Base-by-base conservation (phyloP, 768 basidiomycete genomes). In the Kwoniella sp. region DNA sequence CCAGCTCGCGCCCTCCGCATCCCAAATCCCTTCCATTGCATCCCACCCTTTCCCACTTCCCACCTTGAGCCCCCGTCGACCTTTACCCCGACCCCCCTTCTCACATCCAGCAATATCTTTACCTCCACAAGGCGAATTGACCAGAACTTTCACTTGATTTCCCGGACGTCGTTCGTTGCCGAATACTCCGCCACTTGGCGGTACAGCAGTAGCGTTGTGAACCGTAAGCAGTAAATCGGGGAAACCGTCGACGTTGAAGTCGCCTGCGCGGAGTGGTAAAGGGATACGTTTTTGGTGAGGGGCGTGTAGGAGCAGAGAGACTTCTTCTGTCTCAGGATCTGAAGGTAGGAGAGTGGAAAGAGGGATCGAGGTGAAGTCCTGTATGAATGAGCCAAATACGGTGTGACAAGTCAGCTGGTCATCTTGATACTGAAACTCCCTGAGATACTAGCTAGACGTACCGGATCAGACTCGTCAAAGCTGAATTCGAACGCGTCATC, bases 191-290 rank as follows among this genome's bases (percentile, higher is more conserved):
- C 73, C 68, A 58, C 63, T 69, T 46, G 83, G 72, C 5, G 84
- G 85, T 15, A 84, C 63, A 10, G 72, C 76, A 5, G 75, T 72
- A 5, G 65, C 30, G 53, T 79, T 77, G 68, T 79, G 86, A 1
- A 84, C 73, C 24, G 87, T 86, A 9, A 86, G 71, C 7, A 96
- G 81, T 8, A 97, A 72, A 71, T 98, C 96, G 0, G 95, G 93
- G 80, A 90, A 98, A 1, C 96, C 96, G 75, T 98, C 94, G 21
- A 95, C 83, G 78, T 97, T 90, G 55, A 85, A 88, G 80, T 99
- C 96, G 30, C 93, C 96, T 0, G 93, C 81, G 65, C 88, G 88
- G 52, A 97, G 79, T 0, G 91, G 84, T 17, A 94, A 79, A 0
- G 94, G 92, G 5, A 94, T 76, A 0, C 87, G 70, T 0, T 91